Percentiles rank a stretch among this genome's conserved stretches.
Evolutionary conservation across 352 stramenopile species (phyloP).

Genomic region (Globisporangium cylindrosporum): DNA sequence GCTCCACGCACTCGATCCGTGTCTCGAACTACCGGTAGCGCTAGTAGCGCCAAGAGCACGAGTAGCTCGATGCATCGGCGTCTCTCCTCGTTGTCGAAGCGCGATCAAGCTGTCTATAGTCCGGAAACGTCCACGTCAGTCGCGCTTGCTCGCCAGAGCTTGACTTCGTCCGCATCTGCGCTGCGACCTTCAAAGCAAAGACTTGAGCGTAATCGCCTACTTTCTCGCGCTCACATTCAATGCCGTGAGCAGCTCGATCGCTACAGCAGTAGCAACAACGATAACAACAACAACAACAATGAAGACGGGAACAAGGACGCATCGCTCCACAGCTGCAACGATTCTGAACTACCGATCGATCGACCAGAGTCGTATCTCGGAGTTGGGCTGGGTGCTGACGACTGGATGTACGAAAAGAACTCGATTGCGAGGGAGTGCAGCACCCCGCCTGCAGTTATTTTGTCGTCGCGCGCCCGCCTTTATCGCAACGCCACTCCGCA

Average conservation of each 20-base stretch:
- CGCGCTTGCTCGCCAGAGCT: conserved; percentile 11
- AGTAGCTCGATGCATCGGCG: background rate
- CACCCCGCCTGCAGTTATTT: background rate
- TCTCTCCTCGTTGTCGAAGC: conserved; percentile 5
- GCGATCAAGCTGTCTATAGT: background rate
- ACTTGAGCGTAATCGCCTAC: conserved; percentile 8
- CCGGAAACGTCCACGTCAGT: background rate
- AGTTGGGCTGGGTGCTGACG: background rate
- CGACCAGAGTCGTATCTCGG: background rate
- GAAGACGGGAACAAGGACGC: conserved; percentile 9
- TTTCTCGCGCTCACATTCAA: conserved; percentile 16
- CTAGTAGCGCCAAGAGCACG: background rate
- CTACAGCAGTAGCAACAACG: conserved; percentile 6
- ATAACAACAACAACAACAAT: conserved; percentile 13
- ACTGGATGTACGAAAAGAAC: conserved; percentile 10
- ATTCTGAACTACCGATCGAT: background rate
- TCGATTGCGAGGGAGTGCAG: background rate
- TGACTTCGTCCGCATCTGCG: conserved; percentile 49
- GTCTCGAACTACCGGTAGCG: background rate
- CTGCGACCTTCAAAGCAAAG: conserved; percentile 41
- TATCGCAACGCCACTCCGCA: conserved; percentile 26
- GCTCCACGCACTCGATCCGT: background rate
- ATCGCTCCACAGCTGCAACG: background rate
- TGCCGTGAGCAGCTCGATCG: conserved; percentile 6
- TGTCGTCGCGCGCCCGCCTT: conserved; percentile 28